Conservation (phyloP, 176 grass and related monocot genomes). For the Panicum miliaceum region DNA sequence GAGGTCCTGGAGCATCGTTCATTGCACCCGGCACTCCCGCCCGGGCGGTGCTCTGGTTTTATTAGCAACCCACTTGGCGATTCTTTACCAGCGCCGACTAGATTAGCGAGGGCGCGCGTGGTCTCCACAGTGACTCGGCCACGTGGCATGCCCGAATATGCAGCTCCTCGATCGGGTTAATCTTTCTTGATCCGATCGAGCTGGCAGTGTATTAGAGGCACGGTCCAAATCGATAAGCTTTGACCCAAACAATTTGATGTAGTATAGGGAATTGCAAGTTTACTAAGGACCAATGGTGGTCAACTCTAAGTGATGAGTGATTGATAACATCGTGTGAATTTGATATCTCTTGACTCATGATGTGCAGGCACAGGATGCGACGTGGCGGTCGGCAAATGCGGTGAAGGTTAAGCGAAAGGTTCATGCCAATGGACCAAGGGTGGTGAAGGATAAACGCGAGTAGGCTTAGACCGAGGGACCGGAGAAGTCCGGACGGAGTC, state of each 20-base stretch:
- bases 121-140: slow-evolving; percentile 6
- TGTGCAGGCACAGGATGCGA: too few relatives aligned
- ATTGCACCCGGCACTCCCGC: background rate
- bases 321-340: too few relatives aligned
- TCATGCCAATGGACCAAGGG: too few relatives aligned
- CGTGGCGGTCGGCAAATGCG: too few relatives aligned
- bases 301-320: too few relatives aligned
- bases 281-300: too few relatives aligned
- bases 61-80: slow-evolving; percentile 22
- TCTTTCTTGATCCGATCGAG: background rate
- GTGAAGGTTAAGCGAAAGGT: too few relatives aligned
- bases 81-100: background rate
- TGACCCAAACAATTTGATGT: background rate
- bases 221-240: background rate
- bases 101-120: slow-evolving; percentile 41
- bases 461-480: too few relatives aligned
- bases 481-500: too few relatives aligned
- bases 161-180: background rate
- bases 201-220: background rate
- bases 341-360: too few relatives aligned
- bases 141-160: background rate
- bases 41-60: slow-evolving; percentile 20
- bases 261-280: too few relatives aligned
- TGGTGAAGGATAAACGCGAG: too few relatives aligned
- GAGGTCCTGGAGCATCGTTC: background rate